Percentiles rank a stretch among this genome's conserved stretches.
These are phyloP conservation scores for Pouteria glomerata DNA, from an alignment of 148 eudicot species.

Conservation along the genomic window DNA sequence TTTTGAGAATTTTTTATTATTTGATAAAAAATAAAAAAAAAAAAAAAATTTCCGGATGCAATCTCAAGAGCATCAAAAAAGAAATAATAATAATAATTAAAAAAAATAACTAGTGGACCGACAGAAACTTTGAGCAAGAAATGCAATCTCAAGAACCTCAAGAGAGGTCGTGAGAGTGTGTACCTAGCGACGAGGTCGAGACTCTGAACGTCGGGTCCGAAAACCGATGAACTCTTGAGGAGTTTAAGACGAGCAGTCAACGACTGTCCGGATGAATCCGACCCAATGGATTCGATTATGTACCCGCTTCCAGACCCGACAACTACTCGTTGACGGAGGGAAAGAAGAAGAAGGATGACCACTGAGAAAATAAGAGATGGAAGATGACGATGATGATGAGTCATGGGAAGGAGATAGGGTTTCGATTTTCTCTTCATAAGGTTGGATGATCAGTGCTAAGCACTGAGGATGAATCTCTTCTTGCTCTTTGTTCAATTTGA, in stretches of 20 bases:
- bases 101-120: no score
- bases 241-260: slow-evolving; percentile 42
- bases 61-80: no score
- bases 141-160: not conserved
- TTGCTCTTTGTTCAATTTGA: no score
- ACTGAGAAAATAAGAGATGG: not conserved
- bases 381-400: not conserved
- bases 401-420: not conserved
- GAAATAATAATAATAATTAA: no score
- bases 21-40: no score
- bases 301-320: slow-evolving; percentile 52
- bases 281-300: slow-evolving; percentile 20
- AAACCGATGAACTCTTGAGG: slow-evolving; percentile 34
- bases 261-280: slow-evolving; percentile 17
- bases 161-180: no score
- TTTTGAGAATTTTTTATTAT: no score
- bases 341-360: not conserved
- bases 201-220: slow-evolving; percentile 42
- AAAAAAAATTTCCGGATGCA: no score
- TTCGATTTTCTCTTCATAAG: not conserved
- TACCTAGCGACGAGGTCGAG: slow-evolving; percentile 59
- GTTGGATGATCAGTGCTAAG: no score
- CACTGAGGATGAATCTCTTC: no score
- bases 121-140: not conserved
- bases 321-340: not conserved